phyloP scores from a whole-genome alignment of 2,329 filamentous ascomycete species.

The Colletotrichum eremochloae region DNA sequence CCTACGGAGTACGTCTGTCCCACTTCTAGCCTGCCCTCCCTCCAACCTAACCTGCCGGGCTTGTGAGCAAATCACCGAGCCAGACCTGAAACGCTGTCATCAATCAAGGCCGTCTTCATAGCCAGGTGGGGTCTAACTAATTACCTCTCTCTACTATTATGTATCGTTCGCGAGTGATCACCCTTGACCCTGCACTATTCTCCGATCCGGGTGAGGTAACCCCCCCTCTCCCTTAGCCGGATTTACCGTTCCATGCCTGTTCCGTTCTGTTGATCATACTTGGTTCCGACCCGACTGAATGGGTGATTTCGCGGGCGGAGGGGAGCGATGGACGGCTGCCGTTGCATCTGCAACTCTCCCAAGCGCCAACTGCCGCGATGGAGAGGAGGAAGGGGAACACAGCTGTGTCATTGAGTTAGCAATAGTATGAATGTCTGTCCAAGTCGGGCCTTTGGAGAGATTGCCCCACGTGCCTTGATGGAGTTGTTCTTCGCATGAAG shows the following conservation, averaged over 20 bases:
- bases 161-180: background rate
- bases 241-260: slow-evolving; percentile 18
- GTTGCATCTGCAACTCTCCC: background rate
- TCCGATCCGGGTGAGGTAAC: background rate
- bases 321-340: background rate
- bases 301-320: slow-evolving; percentile 4
- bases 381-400: background rate
- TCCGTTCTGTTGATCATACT: slow-evolving; percentile 13
- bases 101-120: slow-evolving; percentile 12
- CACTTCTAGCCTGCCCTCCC: background rate
- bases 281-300: background rate
- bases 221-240: background rate
- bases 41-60: background rate
- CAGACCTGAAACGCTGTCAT: slow-evolving; percentile 30
- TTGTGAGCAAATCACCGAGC: background rate
- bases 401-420: background rate
- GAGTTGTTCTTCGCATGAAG: background rate
- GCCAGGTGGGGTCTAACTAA: background rate
- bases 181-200: background rate
- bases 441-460: background rate
- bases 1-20: background rate
- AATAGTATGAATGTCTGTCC: too few species aligned
- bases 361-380: background rate
- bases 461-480: too few species aligned
- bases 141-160: background rate